Conservation (phyloP, 2,329 filamentous ascomycete genomes). For the Hymenoscyphus fraxineus region DNA sequence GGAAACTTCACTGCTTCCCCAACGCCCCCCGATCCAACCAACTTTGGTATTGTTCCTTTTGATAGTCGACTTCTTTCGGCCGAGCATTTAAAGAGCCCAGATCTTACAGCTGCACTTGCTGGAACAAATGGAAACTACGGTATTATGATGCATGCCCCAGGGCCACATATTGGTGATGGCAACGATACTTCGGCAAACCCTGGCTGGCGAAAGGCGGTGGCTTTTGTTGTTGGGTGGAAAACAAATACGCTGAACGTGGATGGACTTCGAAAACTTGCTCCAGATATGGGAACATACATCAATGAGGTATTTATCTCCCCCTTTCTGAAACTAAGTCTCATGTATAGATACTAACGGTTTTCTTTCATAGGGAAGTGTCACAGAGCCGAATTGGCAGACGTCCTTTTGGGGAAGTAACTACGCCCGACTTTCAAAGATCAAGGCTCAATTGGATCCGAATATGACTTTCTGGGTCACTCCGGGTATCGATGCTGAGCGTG, state of each 20-base stretch:
- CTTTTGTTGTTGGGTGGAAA: background rate
- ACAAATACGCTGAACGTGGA: background rate
- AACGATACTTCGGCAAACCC: background rate
- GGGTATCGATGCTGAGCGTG: too few species aligned
- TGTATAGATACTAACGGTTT: background rate
- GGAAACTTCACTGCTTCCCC: background rate
- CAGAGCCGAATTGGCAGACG: background rate
- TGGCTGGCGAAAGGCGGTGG: background rate
- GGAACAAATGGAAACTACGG: background rate
- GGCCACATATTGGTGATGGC: background rate
- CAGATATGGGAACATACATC: background rate
- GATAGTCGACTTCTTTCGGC: too few species aligned
- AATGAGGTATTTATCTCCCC: too few species aligned
- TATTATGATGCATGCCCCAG: background rate
- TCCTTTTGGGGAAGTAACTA: background rate
- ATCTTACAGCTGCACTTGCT: background rate
- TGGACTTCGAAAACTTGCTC: background rate
- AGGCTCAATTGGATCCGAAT: background rate
- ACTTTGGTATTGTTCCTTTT: background rate
- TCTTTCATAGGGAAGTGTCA: background rate
- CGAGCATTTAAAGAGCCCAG: background rate
- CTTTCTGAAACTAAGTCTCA: too few species aligned
- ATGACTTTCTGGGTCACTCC: background rate
- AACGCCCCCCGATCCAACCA: background rate
- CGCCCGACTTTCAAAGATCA: background rate